Evolutionary conservation across 169 alveolate genomes (phyloP), one percentile per base, ranked within the genome.

Genomic region (Miamiensis avidus): DNA sequence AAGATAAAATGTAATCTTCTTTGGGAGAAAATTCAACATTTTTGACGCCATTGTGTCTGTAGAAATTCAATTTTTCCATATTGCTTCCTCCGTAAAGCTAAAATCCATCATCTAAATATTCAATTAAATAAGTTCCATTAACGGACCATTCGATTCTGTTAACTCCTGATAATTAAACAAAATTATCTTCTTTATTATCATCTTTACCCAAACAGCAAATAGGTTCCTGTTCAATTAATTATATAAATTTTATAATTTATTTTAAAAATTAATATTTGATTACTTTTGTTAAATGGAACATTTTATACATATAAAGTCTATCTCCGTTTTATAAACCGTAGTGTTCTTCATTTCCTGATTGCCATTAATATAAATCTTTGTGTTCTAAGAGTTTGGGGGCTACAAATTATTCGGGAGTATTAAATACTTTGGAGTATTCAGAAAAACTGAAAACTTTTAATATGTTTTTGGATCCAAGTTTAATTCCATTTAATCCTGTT

Each of bases 61-160:
- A 79, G 76, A 79, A 79, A 79, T 69, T 34, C 11, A 79, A 72
- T 49, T 65, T 27, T 16, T 79, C 65, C 34, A 79, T 34, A 16
- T 79, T 74, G 0, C 20, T 49, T 0, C 84, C 84, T 32, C 84
- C 84, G 31, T 79, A 79, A 29, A 79, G 31, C 64, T 49, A 32
- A 72, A 79, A 79, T 34, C 84, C 84, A 29, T 33, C 32, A 1
- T 69, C 6, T 64, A 64, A 49, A 29, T 34, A n/a, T 79, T 79
- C 84, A 27, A 79, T 49, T 72, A 79, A 34, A 49, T 79, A 79
- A 1, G 84, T 79, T 34, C 84, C 84, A 29, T 79, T 79, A 31
- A 49, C 29, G 76, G 75, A 34, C 84, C 84, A 79, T 32, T 32
- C 75, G 15, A 79, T 79, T 79, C 64, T 33, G 27, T 77, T 77